phyloP scores from a whole-genome alignment of 305 asterid species.

The Solanum chacoense region DNA sequence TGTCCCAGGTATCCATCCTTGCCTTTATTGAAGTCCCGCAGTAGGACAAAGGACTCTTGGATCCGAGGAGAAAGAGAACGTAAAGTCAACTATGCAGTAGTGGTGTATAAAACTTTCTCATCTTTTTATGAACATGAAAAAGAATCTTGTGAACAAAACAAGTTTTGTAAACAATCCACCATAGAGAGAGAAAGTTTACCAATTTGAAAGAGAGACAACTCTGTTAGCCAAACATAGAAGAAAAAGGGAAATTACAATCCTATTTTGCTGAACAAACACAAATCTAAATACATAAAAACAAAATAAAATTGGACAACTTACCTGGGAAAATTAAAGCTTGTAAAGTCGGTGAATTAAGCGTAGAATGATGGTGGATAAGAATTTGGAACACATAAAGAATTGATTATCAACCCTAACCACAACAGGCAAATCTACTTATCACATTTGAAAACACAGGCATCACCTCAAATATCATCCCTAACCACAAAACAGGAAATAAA shows the following conservation, averaged over 20 bases:
- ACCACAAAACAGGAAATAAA: background rate
- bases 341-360: background rate
- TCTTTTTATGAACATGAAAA: no score
- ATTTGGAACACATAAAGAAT: background rate
- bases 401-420: background rate
- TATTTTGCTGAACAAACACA: no score
- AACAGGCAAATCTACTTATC: background rate
- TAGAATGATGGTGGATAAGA: background rate
- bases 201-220: background rate
- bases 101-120: no score
- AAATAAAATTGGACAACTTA: no score
- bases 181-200: no score
- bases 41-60: background rate
- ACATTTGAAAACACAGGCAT: background rate
- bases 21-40: background rate
- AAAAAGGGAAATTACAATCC: no score
- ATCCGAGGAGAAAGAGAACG: background rate
- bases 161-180: no score
- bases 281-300: no score
- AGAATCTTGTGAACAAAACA: no score
- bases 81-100: no score
- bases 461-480: background rate
- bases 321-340: background rate
- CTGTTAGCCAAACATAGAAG: background rate
- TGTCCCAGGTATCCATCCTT: background rate